Base-by-base conservation (phyloP, 768 basidiomycete genomes). In the Psilocybe azurescens region DNA sequence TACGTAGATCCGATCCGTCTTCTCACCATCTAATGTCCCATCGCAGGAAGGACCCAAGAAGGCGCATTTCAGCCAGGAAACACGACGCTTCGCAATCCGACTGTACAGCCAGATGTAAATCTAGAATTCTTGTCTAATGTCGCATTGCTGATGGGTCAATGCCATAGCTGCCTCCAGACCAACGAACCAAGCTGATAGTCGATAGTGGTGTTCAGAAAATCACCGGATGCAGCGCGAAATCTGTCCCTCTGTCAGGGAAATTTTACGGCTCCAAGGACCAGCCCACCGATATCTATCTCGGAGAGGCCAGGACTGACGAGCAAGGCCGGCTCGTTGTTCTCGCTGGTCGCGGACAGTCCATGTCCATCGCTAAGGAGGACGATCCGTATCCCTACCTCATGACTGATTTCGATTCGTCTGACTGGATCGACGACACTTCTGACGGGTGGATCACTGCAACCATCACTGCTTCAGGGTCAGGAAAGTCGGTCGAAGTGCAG, bases 371-470 rank as follows among this genome's bases (percentile, higher is more conserved):
- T 2, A 57, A 61, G 8, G 50, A 49, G 29, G 33, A 64, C 3
- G 51, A 66, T 16, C 63, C 64, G 8, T 69, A 70, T 39, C 65
- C 65, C 33, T 59, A 62, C 24, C 62, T 65, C 20, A 28, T 73
- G 69, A 48, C 66, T 62, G 50, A 72, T 69, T 65, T 77, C 58
- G 76, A 78, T 61, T 73, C 67, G 53, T 61, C 66, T 30, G 72
- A 75, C 62, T 77, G 76, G 77, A 59, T 75, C 47, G 77, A 78
- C 55, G 72, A 72, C 48, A 72, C 66, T 7, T 75, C 68, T 49
- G 77, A 78, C 48, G 76, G 77, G 1, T 71, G 69, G 64, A 67
- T 77, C 32, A 50, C 64, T 2, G 75, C 73, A 8, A 39, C 55
- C 16, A 69, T 73, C 36, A 65, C 44, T 8, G 33, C 59, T 2